Conservation (phyloP, 108 stramenopile species). For the Stephanodiscus minutulus region DNA sequence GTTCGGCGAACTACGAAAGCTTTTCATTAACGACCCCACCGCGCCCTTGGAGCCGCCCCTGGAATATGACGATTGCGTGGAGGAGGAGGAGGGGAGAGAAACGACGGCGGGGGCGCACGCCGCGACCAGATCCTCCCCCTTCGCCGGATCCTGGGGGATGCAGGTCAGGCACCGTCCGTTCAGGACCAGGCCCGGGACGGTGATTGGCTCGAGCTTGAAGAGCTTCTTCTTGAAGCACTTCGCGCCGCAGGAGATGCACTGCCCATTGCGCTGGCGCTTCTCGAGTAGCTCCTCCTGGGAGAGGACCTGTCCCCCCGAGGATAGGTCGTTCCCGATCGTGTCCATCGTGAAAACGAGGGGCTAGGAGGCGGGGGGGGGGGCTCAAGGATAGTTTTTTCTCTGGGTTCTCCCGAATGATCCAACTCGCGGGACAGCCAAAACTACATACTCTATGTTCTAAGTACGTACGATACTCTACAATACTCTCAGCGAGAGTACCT, state of each 20-base stretch:
- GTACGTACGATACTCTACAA: too few relatives aligned
- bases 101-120: constrained; percentile 1
- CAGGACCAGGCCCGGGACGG: constrained; percentile 59
- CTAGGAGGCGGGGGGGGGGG: too few relatives aligned
- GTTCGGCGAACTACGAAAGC: too few relatives aligned
- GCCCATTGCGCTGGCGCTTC: constrained; percentile 62
- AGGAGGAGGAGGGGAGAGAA: too few relatives aligned
- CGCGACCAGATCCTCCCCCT: constrained; percentile 20
- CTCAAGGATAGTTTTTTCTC: too few relatives aligned
- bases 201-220: constrained; percentile 73
- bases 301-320: constrained; percentile 72
- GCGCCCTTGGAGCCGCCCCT: neutral
- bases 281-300: constrained; percentile 54
- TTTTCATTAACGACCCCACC: neutral
- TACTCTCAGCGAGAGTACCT: too few relatives aligned
- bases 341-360: constrained; percentile 52
- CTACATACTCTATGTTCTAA: too few relatives aligned
- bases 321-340: constrained; percentile 66
- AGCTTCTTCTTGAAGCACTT: constrained; percentile 78
- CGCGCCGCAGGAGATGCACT: constrained; percentile 75
- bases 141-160: constrained; percentile 46
- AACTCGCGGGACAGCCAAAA: too few relatives aligned
- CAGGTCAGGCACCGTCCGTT: constrained; percentile 78
- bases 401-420: too few relatives aligned
- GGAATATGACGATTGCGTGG: neutral